phyloP scores from a whole-genome alignment of 495 filamentous ascomycete species.

The Amniculicola lignicola region DNA sequence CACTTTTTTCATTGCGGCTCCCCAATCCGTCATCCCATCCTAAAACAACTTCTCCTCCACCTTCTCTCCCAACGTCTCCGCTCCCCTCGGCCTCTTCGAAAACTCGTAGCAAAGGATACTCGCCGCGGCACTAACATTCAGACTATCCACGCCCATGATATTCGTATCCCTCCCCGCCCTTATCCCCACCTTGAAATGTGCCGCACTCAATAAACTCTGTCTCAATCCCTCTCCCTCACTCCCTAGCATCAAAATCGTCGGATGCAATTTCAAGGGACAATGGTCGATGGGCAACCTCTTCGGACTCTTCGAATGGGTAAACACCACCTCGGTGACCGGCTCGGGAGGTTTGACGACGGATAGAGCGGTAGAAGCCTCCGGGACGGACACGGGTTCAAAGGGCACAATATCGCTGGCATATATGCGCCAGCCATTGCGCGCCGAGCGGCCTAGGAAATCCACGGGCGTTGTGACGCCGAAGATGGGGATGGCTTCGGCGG shows the following conservation, averaged over 20 bases:
- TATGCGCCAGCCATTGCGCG: conserved; percentile 72
- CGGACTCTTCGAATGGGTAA: conserved; percentile 11
- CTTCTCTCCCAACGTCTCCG: conserved; percentile 12
- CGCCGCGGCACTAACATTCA: conserved; percentile 86
- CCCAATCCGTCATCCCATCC: too few relatives aligned
- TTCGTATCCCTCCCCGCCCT: conserved; percentile 44
- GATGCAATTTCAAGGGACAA: conserved; percentile 54
- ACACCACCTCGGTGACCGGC: conserved; percentile 3
- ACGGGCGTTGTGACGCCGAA: conserved; percentile 62
- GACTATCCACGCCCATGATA: conserved; percentile 62
- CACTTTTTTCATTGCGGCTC: too few relatives aligned
- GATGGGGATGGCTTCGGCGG: conserved; percentile 71
- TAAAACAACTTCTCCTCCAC: too few relatives aligned
- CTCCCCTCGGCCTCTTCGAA: conserved; percentile 41
- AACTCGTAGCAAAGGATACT: conserved; percentile 69
- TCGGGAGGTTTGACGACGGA: background rate
- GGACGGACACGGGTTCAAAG: background rate
- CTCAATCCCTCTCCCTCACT: conserved; percentile 75
- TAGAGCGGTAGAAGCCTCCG: background rate
- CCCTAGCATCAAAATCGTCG: conserved; percentile 77
- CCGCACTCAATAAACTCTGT: conserved; percentile 56
- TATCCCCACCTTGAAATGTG: conserved; percentile 60
- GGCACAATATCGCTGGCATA: conserved; percentile 53
- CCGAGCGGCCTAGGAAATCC: conserved; percentile 65
- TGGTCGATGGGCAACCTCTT: conserved; percentile 12